These are phyloP conservation scores for Arthrobotrys conoides DNA, from an alignment of 2,329 filamentous ascomycete species.

Conservation along the genomic window DNA sequence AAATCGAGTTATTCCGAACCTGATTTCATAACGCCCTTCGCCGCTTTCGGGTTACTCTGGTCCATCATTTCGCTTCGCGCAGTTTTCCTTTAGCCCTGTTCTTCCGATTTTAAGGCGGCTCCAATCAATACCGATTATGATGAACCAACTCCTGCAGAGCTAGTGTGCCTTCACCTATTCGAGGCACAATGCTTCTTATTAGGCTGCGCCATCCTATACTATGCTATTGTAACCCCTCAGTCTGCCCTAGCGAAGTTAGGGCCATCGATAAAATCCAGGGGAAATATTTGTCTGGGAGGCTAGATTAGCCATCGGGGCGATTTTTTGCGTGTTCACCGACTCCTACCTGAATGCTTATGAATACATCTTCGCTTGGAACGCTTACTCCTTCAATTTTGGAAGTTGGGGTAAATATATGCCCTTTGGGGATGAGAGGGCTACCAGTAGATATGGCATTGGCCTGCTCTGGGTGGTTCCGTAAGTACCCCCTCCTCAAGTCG, in stretches of 20 bases:
- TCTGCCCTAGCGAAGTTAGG: conserved; percentile 1
- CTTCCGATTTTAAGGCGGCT: conserved; percentile 22
- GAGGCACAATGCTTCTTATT: conserved; percentile 22
- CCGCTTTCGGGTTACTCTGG: conserved; percentile 33
- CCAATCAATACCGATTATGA: conserved; percentile 8
- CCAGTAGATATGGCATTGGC: conserved; percentile 28
- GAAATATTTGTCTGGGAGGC: conserved; percentile 17
- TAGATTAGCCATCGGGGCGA: conserved; percentile 16
- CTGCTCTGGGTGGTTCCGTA: conserved; percentile 37
- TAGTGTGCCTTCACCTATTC: conserved; percentile 21
- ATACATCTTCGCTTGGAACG: conserved; percentile 31
- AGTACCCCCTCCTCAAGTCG: neutral
- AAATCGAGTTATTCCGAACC: conserved; percentile 40
- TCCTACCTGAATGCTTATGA: conserved; percentile 31
- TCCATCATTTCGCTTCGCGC: conserved; percentile 29
- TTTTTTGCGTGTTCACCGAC: conserved; percentile 26
- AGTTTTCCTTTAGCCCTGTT: conserved; percentile 21
- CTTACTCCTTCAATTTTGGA: conserved; percentile 38
- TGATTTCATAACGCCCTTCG: conserved; percentile 23
- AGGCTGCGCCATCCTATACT: conserved; percentile 15
- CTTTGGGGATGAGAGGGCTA: conserved; percentile 22
- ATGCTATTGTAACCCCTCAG: neutral
- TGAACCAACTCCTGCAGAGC: conserved; percentile 21
- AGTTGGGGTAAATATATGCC: conserved; percentile 44
- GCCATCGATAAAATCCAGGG: neutral